Conservation (phyloP, 2,329 filamentous ascomycete species). For the Sordariomycetes sp. region DNA sequence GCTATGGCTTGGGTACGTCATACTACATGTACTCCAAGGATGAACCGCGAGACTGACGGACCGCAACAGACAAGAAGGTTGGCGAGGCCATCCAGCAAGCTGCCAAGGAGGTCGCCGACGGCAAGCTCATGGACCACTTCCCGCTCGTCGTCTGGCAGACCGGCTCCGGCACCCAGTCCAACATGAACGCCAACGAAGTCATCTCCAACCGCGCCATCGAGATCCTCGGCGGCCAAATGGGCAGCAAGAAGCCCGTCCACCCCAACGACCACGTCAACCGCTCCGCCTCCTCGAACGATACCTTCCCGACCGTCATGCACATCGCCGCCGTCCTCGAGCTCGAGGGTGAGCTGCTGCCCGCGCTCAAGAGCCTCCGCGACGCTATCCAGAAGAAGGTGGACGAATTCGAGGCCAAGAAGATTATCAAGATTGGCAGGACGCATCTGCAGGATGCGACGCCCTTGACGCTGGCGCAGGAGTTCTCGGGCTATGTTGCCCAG, state of each 20-base stretch:
- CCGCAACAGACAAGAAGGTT: constrained; percentile 65
- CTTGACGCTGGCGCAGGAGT: constrained; percentile 91
- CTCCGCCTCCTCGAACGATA: constrained; percentile 97
- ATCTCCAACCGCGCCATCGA: constrained; percentile 99
- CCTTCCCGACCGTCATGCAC: constrained; percentile 99
- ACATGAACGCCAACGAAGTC: constrained; percentile 99
- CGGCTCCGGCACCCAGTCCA: constrained; percentile 95
- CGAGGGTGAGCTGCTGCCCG: constrained; percentile 75
- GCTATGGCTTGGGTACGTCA: constrained; percentile 69
- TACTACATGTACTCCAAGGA: too few species aligned
- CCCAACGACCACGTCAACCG: constrained; percentile 99
- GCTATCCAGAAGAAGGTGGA: constrained; percentile 84
- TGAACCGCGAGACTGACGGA: too few species aligned
- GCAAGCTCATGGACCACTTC: constrained; percentile 95
- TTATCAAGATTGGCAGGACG: constrained; percentile 98
- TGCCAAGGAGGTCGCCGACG: constrained; percentile 81
- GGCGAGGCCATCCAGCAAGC: constrained; percentile 92
- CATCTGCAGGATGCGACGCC: constrained; percentile 97
- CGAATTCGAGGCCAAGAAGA: constrained; percentile 72
- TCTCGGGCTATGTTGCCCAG: constrained; percentile 94
- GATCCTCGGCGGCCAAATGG: constrained; percentile 89
- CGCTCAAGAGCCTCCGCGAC: constrained; percentile 70
- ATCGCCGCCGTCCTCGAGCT: constrained; percentile 94
- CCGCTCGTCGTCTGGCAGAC: constrained; percentile 99
- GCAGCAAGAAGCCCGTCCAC: constrained; percentile 96